Base-by-base conservation (phyloP, 2,329 filamentous ascomycete genomes). In the Trichoderma sp. region DNA sequence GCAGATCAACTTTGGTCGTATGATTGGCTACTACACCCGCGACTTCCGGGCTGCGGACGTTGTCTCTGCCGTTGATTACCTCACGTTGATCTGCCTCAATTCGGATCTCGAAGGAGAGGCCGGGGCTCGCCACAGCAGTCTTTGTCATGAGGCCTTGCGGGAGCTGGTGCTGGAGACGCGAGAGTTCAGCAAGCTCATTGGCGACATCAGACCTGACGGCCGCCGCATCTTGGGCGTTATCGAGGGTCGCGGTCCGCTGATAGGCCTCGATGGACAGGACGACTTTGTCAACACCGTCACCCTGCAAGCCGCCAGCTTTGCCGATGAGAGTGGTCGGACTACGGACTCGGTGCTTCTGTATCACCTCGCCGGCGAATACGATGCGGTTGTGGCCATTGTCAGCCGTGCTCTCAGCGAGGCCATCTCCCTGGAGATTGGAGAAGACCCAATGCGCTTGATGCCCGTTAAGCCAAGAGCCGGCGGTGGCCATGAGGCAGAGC, bases 111-210 rank as follows among this genome's bases (percentile, higher is more conserved):
- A 84, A 28, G 90, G 89, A 21, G 85, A 91, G 64, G 82, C 89
- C 6, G 93, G 92, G 64, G 87, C 86, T 67, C 88, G 89, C 50
- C 94, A 97, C 74, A 86, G 88, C 61, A 87, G 85, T 55, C 85
- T 97, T 44, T 98, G 94, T 77, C 92, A 97, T 76, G 92, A 97
- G 77, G 94, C 93, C 7, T 82, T 99, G 65, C 91, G 93, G 43
- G 95, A 98, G 77, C 88, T 98, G 64, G 93, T 97, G 28, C 83
- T 99, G n/a, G 95, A 99, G 79, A 97, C 93, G 21, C 88, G 94
- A 69, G 95, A 99, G 74, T 99, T 98, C 77, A 94, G 93, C 73
- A 91, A 92, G 73, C 82, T 99, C 15, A 88, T 99, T 56, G 95
- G 96, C 61, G 96, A 99, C 75, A 93, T 99, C 71, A 86, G 88